Conservation (phyloP, 768 basidiomycete species). For the Hygrophorus russula region DNA sequence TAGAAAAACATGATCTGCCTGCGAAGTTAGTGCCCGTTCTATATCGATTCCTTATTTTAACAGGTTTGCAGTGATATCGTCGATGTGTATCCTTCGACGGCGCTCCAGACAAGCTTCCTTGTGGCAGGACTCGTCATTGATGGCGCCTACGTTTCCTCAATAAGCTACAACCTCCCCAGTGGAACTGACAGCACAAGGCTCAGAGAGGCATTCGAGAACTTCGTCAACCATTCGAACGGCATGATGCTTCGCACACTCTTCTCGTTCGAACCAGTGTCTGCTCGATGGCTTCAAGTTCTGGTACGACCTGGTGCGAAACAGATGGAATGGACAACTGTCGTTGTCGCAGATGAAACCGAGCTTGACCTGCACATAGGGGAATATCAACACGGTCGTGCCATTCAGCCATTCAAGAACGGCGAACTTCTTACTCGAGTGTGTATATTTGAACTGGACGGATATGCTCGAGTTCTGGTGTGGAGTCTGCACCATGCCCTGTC, state of each 20-base stretch:
- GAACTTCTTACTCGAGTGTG: conserved; percentile 2
- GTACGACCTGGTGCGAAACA: too few relatives aligned
- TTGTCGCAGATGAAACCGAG: not conserved
- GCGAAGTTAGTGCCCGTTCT: not conserved
- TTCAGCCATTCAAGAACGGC: not conserved
- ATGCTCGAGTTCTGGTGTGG: not conserved
- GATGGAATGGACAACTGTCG: not conserved
- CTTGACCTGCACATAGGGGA: not conserved
- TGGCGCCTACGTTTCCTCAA: not conserved
- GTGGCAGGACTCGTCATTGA: not conserved
- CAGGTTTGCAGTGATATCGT: not conserved
- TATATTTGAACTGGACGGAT: not conserved
- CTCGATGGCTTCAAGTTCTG: too few relatives aligned
- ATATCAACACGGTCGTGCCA: not conserved
- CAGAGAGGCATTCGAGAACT: not conserved
- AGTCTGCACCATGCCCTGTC: conserved; percentile 1
- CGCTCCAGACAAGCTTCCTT: not conserved
- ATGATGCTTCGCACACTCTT: conserved; percentile 2
- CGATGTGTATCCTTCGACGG: conserved; percentile 1
- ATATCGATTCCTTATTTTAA: not conserved
- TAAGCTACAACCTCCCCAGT: not conserved
- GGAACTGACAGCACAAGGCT: not conserved
- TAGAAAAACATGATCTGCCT: not conserved
- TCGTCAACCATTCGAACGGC: conserved; percentile 1
- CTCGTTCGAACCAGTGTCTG: not conserved